Conservation (phyloP, 2,329 filamentous ascomycete species). For the Neofusicoccum sp. region DNA sequence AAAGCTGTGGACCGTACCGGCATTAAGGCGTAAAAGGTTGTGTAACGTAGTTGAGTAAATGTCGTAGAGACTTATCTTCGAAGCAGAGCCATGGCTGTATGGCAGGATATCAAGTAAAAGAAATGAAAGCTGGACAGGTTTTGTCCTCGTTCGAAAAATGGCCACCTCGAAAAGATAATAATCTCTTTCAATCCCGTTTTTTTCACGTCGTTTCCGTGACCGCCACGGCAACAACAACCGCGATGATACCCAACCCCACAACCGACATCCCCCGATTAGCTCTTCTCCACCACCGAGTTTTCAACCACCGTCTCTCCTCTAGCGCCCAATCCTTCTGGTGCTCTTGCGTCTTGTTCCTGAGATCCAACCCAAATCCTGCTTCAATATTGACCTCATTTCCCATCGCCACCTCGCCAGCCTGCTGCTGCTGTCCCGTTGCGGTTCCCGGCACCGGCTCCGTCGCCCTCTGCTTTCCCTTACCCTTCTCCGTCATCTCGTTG, state of each 20-base stretch:
- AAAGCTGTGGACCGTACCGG: background rate
- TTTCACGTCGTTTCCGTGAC: slow-evolving; percentile 5
- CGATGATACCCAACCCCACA: slow-evolving; percentile 1
- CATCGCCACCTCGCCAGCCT: background rate
- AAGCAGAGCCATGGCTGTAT: background rate
- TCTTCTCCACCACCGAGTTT: slow-evolving; percentile 14
- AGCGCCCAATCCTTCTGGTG: slow-evolving; percentile 5
- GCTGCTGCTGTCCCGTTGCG: background rate
- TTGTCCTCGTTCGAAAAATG: background rate
- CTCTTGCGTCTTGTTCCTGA: background rate
- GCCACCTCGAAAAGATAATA: background rate
- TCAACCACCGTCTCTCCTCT: slow-evolving; percentile 5
- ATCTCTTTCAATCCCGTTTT: no score
- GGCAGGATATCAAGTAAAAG: slow-evolving; percentile 14
- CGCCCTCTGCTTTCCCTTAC: background rate
- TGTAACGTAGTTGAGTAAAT: slow-evolving; percentile 1
- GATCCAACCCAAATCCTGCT: slow-evolving; percentile 3
- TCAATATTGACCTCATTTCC: slow-evolving; percentile 11
- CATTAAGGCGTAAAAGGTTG: slow-evolving; percentile 6
- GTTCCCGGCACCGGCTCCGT: background rate
- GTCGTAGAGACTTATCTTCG: slow-evolving; percentile 1
- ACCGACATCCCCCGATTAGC: slow-evolving; percentile 9
- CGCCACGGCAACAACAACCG: slow-evolving; percentile 5
- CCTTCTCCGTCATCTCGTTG: background rate
- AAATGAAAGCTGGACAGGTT: background rate